Percentiles rank a stretch among this genome's conserved stretches.
Conservation (phyloP, 1,139 yeast genomes). For the Taphrina sp. region DNA sequence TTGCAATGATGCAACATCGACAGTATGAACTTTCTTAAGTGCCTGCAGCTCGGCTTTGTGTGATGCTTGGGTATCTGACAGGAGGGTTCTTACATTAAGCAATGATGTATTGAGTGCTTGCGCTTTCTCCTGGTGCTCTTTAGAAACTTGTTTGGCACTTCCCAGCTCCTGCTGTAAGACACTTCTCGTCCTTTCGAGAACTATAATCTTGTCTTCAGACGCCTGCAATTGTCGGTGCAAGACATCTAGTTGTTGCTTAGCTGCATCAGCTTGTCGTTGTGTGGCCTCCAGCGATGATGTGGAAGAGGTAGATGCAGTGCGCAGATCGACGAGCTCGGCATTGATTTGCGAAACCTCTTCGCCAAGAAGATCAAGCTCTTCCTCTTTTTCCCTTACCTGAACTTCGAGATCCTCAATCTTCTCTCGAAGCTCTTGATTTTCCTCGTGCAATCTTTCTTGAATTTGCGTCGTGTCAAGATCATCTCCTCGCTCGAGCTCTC, state of each 20-base stretch:
- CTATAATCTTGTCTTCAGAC: conserved; percentile 1
- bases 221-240: background rate
- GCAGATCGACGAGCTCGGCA: conserved; percentile 1
- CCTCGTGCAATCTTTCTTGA: conserved; percentile 30
- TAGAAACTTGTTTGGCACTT: background rate
- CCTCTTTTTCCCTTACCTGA: conserved; percentile 29
- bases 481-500: conserved; percentile 17
- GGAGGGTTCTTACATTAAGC: conserved; percentile 19
- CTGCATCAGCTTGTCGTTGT: background rate
- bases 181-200: background rate
- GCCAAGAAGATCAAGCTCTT: conserved; percentile 30
- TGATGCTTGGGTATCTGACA: conserved; percentile 16
- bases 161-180: background rate
- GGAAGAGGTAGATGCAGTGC: background rate
- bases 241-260: background rate
- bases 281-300: background rate
- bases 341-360: conserved; percentile 15
- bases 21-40: background rate
- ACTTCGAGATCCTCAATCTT: conserved; percentile 32
- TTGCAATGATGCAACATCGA: conserved; percentile 8
- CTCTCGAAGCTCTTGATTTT: conserved; percentile 33
- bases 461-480: conserved; percentile 8
- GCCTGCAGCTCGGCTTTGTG: conserved; percentile 20
- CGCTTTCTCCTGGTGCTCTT: conserved; percentile 12
- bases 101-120: conserved; percentile 21